Percentiles rank a stretch among this genome's conserved stretches.
Evolutionary conservation across 2,329 filamentous ascomycete genomes (phyloP).

Genomic region (Colletotrichum tofieldiae): DNA sequence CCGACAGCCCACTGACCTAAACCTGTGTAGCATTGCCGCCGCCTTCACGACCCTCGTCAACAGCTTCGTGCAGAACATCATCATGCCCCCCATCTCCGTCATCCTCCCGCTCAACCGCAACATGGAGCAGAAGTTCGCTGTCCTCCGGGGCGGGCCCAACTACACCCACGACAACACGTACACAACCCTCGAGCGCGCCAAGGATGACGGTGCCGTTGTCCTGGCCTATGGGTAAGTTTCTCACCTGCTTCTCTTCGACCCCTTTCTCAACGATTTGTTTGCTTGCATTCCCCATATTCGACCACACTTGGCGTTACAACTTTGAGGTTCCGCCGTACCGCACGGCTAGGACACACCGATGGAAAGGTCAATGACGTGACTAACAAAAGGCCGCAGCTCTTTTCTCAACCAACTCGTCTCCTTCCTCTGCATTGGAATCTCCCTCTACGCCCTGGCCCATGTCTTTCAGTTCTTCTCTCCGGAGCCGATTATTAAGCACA

Average conservation of each 20-base stretch:
- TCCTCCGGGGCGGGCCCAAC: conserved; percentile 72
- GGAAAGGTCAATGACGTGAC: background rate
- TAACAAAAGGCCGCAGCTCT: conserved; percentile 54
- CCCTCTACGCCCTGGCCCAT: conserved; percentile 75
- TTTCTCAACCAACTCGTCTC: conserved; percentile 77
- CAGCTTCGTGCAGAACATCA: conserved; percentile 79
- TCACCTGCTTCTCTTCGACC: background rate
- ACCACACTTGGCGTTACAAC: background rate
- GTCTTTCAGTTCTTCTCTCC: conserved; percentile 73
- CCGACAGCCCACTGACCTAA: background rate
- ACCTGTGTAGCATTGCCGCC: conserved; percentile 71
- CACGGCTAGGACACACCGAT: too few species aligned
- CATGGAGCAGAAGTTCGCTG: conserved; percentile 81
- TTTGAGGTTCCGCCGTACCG: background rate
- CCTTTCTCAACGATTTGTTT: background rate
- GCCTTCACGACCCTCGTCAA: conserved; percentile 81
- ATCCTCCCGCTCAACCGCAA: conserved; percentile 80
- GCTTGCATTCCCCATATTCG: background rate
- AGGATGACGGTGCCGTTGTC: conserved; percentile 80
- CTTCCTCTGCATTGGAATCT: conserved; percentile 76
- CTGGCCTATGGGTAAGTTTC: conserved; percentile 77
- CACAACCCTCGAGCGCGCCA: conserved; percentile 79
- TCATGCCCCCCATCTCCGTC: conserved; percentile 79
- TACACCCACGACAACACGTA: conserved; percentile 70
- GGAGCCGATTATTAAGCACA: conserved; percentile 80